Evolutionary conservation across 768 basidiomycete species (phyloP), one percentile per base, ranked within the genome.

Genomic region (Hericium alpestre): DNA sequence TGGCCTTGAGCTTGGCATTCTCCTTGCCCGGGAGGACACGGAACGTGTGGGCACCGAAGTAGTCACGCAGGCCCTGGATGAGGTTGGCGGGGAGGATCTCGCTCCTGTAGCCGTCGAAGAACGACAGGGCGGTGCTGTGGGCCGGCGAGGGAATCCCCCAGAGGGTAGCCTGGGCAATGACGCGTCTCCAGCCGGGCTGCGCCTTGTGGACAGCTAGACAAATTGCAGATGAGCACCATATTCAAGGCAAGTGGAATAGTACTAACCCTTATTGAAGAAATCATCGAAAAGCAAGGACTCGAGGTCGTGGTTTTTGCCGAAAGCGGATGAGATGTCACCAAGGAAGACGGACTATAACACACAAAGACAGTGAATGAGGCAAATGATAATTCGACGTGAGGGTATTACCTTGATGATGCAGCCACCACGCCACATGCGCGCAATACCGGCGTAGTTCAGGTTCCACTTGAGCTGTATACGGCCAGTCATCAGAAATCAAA

Each of bases 21-120:
- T 93, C 93, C 74, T 89, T 88, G 55, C 94, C 93, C 56, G 93
- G 86, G 39, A 92, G 76, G 58, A 97, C 93, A 55, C 84, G 81
- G 91, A 96, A 98, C 56, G 95, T 97, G 78, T 97, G 95, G 47
- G 94, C 91, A 73, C 96, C 95, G 71, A 99, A 99, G 82, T 94
- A 99, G 69, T 99, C 95, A 70, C 95, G 92, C 86, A 96, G 94
- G 54, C 81, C 95, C 76, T 99, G 95, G 64, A 98, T 73, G 61
- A 99, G 77, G 77, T 93, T 95, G 52, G 95, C 94, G 43, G 95
- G 92, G 54, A 97, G 80, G 59, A 91, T 77, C 65, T 93, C 95
- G 67, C 93, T 94, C 71, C 95, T 81, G 81, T 98, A 99, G 25
- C 96, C 95, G 70, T 98, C 96, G 73, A 95, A 96, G 86, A 98